A percentile compares a stretch with the other conserved stretches of the same genome.
Evolutionary conservation across 2,329 filamentous ascomycete species (phyloP).

Genomic region (Phialophora chinensis): DNA sequence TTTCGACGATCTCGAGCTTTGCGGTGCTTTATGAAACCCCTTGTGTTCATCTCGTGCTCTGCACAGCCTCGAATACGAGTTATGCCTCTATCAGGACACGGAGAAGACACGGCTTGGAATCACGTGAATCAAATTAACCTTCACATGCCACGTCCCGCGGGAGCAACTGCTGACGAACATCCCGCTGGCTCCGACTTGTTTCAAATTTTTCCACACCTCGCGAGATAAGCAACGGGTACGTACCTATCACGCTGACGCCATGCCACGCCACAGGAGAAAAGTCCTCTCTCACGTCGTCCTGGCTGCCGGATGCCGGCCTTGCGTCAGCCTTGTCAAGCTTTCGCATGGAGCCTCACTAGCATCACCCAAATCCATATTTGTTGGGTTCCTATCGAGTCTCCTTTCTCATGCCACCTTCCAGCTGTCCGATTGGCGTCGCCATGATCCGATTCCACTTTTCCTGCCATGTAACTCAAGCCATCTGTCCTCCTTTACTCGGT

Average conservation of each 20-base stretch:
- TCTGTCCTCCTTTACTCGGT: background rate
- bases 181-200: constrained; percentile 9
- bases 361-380: constrained; percentile 14
- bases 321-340: constrained; percentile 26
- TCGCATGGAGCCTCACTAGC: constrained; percentile 14
- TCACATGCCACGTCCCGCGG: constrained; percentile 7
- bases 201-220: constrained; percentile 10
- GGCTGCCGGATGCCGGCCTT: background rate
- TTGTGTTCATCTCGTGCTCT: background rate
- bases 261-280: constrained; percentile 13
- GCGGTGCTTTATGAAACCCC: background rate
- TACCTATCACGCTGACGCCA: constrained; percentile 13
- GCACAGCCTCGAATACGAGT: background rate
- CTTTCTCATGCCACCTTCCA: constrained; percentile 10
- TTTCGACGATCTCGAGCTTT: background rate
- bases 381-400: constrained; percentile 12
- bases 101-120: background rate
- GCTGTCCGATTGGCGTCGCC: constrained; percentile 6
- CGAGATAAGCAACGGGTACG: constrained; percentile 23
- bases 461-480: background rate
- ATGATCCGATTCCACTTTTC: constrained; percentile 11
- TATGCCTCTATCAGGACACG: background rate
- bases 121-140: constrained; percentile 2
- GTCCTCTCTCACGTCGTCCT: background rate
- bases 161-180: constrained; percentile 1